Evolutionary conservation across 371 early-diverging fungal genomes (phyloP), one percentile per base, ranked within the genome.

Genomic region (Dentiscutata heterogama): DNA sequence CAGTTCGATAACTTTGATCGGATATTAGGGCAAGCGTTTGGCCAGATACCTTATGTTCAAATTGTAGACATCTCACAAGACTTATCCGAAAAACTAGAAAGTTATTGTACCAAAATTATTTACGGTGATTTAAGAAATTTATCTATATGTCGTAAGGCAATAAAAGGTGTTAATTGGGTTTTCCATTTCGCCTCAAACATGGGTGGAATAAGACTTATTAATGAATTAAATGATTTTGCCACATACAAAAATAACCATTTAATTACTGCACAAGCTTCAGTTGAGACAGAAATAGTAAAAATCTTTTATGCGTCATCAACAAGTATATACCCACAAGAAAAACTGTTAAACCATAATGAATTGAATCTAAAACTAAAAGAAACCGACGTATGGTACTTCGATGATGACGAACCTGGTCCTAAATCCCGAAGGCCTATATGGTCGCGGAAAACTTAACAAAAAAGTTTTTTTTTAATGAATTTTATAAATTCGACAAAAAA

Each of bases 261-360:
- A 22, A 70, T 70, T 14, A 39, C 35, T 1, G n/a, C 31, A 11
- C 11, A 42, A 35, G 46, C 13, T 70, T 70, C 42, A 11, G 46
- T 42, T 14, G 2, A 46, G 2, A 18, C 70, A 46, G 13, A n/a
- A 13, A 25, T 42, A 39, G 46, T 46, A 1, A 70, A 42, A 22
- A 22, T 70, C 14, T 70, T 70, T 70, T 70, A 70, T 46, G 70
- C 70, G 11, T 70, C 70, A 3, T 42, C 70, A 5, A 25, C 70
- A n/a, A 46, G 70, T 22, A 42, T 70, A n/a, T 42, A 70, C 18
- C 13, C 70, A n/a, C 10, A 8, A 18, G 14, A 31, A 20, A 65
- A 35, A 65, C 65, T 35, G 25, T 11, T 11, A 1, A 31, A 65
- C 18, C 8, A 20, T 31, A 10, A 31, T 4, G 65, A 65, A 2